Evolutionary conservation across 1,139 yeast species (phyloP).

Genomic region (Debaryomyces sp.): DNA sequence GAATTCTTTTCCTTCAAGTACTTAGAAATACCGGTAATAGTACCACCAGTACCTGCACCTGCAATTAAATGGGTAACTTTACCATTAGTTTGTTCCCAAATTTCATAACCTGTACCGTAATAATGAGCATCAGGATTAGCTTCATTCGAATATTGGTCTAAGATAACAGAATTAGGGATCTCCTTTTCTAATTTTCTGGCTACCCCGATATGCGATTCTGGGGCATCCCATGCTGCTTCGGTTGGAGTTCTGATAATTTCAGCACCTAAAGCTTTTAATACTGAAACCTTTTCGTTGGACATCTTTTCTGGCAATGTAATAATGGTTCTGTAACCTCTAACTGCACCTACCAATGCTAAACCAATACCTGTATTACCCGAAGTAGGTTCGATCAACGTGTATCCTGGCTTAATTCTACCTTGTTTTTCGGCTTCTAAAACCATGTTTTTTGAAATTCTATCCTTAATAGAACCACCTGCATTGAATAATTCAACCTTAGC

Average conservation of each 20-base stretch:
- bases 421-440: constrained; percentile 80
- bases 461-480: constrained; percentile 74
- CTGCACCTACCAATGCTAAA: constrained; percentile 84
- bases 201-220: constrained; percentile 90
- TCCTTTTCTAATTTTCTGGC: constrained; percentile 81
- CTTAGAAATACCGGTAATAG: constrained; percentile 75
- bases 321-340: constrained; percentile 83
- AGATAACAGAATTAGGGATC: constrained; percentile 82
- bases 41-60: constrained; percentile 93
- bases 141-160: constrained; percentile 80
- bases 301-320: constrained; percentile 90
- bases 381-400: constrained; percentile 86
- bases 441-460: constrained; percentile 67
- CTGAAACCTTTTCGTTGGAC: constrained; percentile 91
- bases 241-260: constrained; percentile 92
- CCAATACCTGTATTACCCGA: constrained; percentile 92
- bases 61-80: constrained; percentile 77
- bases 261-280: constrained; percentile 86
- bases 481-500: constrained; percentile 70
- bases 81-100: constrained; percentile 80
- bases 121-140: constrained; percentile 87
- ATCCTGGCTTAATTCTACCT: constrained; percentile 83
- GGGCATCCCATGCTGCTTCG: constrained; percentile 93
- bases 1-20: constrained; percentile 76
- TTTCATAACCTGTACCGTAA: constrained; percentile 83